phyloP scores from a whole-genome alignment of 306 rosid genomes.

The Quercus alba region DNA sequence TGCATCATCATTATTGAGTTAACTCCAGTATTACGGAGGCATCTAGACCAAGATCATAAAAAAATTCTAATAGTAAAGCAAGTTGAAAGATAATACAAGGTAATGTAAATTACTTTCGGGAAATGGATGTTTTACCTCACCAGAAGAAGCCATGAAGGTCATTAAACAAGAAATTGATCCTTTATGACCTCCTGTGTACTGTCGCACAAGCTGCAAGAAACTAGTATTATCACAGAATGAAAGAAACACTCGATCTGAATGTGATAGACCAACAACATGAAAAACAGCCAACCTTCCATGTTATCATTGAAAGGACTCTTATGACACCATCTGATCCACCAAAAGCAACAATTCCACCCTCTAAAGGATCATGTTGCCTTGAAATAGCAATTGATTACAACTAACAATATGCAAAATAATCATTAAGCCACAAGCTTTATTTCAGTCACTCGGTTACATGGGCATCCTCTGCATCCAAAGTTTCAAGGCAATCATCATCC shows the following conservation, averaged over 20 bases:
- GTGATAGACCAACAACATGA: slow-evolving; percentile 20
- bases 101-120: slow-evolving; percentile 22
- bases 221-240: slow-evolving; percentile 27
- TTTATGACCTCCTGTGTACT: slow-evolving; percentile 95
- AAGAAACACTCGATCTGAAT: slow-evolving; percentile 5
- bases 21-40: slow-evolving; percentile 6
- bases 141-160: slow-evolving; percentile 91
- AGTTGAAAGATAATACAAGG: slow-evolving; percentile 9
- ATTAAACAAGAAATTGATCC: slow-evolving; percentile 94
- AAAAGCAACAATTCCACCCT: slow-evolving; percentile 68
- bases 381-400: not conserved
- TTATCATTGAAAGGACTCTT: slow-evolving; percentile 96
- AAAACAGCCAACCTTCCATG: slow-evolving; percentile 81
- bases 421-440: not conserved
- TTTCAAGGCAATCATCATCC: slow-evolving; percentile 33
- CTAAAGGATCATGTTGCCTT: slow-evolving; percentile 4
- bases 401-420: not conserved
- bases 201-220: slow-evolving; percentile 67
- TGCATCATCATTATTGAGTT: not conserved
- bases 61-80: slow-evolving; percentile 1
- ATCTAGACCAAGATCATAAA: not conserved
- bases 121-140: slow-evolving; percentile 70
- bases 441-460: slow-evolving; percentile 1
- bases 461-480: slow-evolving; percentile 24
- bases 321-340: slow-evolving; percentile 98